Evolutionary conservation across 495 filamentous ascomycete genomes (phyloP).

Genomic region (Penicillium dipodomyicola): DNA sequence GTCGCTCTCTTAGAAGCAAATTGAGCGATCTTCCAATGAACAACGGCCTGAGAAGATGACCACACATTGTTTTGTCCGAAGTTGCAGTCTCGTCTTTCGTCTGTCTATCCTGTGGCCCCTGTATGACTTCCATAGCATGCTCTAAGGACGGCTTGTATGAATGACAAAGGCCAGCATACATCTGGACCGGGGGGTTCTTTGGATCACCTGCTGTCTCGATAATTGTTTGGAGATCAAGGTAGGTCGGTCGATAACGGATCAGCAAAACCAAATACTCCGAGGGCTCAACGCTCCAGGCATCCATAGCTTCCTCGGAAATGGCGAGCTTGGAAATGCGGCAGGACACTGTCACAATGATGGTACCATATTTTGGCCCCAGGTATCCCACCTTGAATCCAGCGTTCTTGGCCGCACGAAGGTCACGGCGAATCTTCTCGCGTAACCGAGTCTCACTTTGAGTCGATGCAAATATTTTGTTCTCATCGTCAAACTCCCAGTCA

Average conservation of each 20-base stretch:
- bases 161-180: slow-evolving; percentile 49
- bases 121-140: slow-evolving; percentile 52
- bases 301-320: slow-evolving; percentile 72
- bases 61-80: slow-evolving; percentile 1
- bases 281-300: slow-evolving; percentile 70
- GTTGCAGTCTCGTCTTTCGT: slow-evolving; percentile 2
- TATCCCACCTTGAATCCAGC: slow-evolving; percentile 77
- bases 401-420: slow-evolving; percentile 58
- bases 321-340: slow-evolving; percentile 64
- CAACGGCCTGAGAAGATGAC: slow-evolving; percentile 41
- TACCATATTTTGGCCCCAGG: slow-evolving; percentile 51
- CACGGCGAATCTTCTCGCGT: slow-evolving; percentile 49
- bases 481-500: slow-evolving; percentile 34
- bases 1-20: slow-evolving; percentile 65
- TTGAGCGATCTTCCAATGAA: slow-evolving; percentile 75
- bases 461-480: slow-evolving; percentile 33
- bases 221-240: slow-evolving; percentile 55
- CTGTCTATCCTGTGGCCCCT: neutral
- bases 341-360: slow-evolving; percentile 61
- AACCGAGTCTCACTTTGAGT: slow-evolving; percentile 22
- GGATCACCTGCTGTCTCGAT: slow-evolving; percentile 18
- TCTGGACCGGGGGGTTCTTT: slow-evolving; percentile 20
- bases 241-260: slow-evolving; percentile 61
- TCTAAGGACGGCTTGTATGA: slow-evolving; percentile 47
- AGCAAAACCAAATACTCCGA: slow-evolving; percentile 75